Evolutionary conservation across 768 basidiomycete genomes (phyloP), one percentile per base, ranked within the genome.

Genomic region (Fistulinella prunicolor): DNA sequence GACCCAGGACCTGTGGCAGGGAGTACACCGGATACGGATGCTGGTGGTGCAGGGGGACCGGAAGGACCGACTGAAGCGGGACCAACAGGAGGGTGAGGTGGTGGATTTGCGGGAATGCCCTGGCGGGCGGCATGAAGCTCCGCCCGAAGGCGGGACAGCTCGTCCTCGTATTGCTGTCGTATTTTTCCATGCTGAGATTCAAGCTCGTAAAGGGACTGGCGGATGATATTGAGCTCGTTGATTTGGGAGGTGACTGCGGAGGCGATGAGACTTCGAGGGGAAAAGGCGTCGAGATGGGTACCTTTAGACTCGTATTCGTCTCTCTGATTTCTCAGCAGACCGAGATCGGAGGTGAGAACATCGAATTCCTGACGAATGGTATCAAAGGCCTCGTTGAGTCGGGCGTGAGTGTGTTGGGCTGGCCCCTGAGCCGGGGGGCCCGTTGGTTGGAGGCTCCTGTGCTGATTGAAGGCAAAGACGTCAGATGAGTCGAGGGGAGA

Each of bases 271-370:
- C 34, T 44, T 42, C n/a, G 30, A 41, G 29, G 45, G 6, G 21
- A 38, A 45, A 23, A n/a, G 51, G 39, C 20, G 21, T 8, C 16
- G 38, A 36, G 34, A 38, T 38, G 24, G 17, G 29, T 20, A 94
- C 95, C 80, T 77, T 93, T 94, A 6, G 73, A 75, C 70, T 97
- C 94, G 63, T 84, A 89, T 48, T 97, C 95, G 56, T 96, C 94
- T 42, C 89, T 74, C 69, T 95, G 89, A 24, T 72, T 76, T 46
- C 90, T 79, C 57, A 87, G 73, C 9, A 78, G 60, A n/a, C 69
- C 73, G 42, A 88, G 70, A 61, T 96, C 93, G 39, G 75, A 70
- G 9, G 80, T 70, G 50, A 94, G 71, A 46, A 72, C 72, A 42
- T 96, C 93, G 61, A 91, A 94, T 71, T 97, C 94, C 45, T 82